phyloP scores from a whole-genome alignment of 352 stramenopile species.

The Globisporangium emineosum region DNA sequence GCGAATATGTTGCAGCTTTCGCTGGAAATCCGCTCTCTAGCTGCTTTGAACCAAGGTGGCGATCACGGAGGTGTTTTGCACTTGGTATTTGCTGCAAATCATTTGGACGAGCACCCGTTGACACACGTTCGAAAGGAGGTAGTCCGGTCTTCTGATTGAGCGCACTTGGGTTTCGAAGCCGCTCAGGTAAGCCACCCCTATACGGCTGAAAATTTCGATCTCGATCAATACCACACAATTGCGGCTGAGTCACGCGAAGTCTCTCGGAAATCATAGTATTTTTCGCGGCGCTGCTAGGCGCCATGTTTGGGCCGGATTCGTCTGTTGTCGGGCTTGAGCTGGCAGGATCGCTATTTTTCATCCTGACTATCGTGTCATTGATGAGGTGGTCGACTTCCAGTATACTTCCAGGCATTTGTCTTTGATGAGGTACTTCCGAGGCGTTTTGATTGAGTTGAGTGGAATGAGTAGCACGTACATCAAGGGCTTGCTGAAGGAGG shows the following conservation, averaged over 20 bases:
- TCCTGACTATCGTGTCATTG: slow-evolving; percentile 12
- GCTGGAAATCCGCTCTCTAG: not conserved
- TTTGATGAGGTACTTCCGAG: not conserved
- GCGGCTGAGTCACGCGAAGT: slow-evolving; percentile 16
- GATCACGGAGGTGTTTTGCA: not conserved
- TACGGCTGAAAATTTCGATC: not conserved
- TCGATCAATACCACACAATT: not conserved
- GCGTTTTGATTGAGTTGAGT: not conserved
- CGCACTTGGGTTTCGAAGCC: not conserved
- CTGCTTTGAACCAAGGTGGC: not conserved
- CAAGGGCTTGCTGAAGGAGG: slow-evolving; percentile 10
- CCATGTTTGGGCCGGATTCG: not conserved
- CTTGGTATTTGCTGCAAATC: slow-evolving; percentile 7
- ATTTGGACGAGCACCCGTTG: not conserved
- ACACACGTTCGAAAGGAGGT: not conserved
- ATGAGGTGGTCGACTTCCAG: slow-evolving; percentile 12
- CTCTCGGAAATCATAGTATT: slow-evolving; percentile 9
- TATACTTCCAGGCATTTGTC: slow-evolving; percentile 1
- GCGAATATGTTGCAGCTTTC: slow-evolving; percentile 8
- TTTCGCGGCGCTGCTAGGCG: not conserved
- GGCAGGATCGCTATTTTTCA: slow-evolving; percentile 1
- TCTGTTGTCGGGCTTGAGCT: not conserved
- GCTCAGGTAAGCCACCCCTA: not conserved
- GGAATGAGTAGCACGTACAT: not conserved
- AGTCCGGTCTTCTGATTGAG: slow-evolving; percentile 1